A percentile compares a stretch with the other conserved stretches of the same genome.
Evolutionary conservation across 495 filamentous ascomycete species (phyloP).

Genomic region (Xeromyces bisporus): DNA sequence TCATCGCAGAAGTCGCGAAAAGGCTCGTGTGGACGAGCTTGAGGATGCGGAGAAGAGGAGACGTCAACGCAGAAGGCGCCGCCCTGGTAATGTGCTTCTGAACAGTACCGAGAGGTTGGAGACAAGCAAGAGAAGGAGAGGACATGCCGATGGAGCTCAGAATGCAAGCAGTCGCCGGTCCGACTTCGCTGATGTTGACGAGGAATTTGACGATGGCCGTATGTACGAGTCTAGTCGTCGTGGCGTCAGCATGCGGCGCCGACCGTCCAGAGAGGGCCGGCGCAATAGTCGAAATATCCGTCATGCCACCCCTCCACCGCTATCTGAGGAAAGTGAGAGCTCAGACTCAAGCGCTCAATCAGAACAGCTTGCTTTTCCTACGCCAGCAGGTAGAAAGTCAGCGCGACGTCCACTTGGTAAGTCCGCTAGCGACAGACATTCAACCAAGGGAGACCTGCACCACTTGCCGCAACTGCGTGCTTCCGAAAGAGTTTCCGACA

Average conservation of each 20-base stretch:
- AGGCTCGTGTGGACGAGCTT: background rate
- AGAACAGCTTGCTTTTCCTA: slow-evolving; percentile 16
- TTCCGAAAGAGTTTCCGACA: slow-evolving; percentile 7
- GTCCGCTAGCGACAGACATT: slow-evolving; percentile 32
- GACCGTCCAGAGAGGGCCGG: slow-evolving; percentile 12
- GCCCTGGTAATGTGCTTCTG: no score
- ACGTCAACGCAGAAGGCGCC: slow-evolving; percentile 1
- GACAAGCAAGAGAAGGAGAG: no score
- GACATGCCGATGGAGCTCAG: no score
- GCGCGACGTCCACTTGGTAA: slow-evolving; percentile 26
- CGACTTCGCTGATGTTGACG: slow-evolving; percentile 6
- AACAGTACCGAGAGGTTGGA: no score
- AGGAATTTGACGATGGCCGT: slow-evolving; percentile 2
- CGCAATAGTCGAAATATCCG: slow-evolving; percentile 7
- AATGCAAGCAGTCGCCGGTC: slow-evolving; percentile 17
- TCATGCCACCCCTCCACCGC: slow-evolving; percentile 8
- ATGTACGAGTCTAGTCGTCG: slow-evolving; percentile 2
- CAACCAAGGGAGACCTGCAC: slow-evolving; percentile 10
- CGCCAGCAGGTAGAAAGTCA: slow-evolving; percentile 18
- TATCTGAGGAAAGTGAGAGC: slow-evolving; percentile 8
- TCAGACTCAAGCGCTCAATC: slow-evolving; percentile 17
- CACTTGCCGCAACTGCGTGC: background rate
- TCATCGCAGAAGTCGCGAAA: background rate
- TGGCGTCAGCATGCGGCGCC: slow-evolving; percentile 9
- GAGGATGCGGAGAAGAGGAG: slow-evolving; percentile 3